Evolutionary conservation across 192 early-diverging fungal genomes (phyloP), one percentile per base, ranked within the genome.

Genomic region (Entomortierella parvispora): DNA sequence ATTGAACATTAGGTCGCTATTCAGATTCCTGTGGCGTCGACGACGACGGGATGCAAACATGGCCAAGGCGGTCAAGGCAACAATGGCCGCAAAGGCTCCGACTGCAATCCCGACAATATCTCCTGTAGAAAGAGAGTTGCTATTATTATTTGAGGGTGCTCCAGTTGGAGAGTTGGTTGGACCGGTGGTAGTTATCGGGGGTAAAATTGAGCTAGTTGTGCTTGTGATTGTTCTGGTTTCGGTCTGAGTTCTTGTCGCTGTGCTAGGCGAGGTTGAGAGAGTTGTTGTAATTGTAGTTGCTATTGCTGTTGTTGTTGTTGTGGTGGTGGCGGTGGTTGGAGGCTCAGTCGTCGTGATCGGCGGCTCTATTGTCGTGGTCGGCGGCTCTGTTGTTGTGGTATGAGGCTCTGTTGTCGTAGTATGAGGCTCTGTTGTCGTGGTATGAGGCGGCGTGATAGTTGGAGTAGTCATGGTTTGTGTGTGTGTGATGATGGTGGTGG

Each of bases 61-160:
- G 9, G 33, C 14, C 4, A 22, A 1, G 8, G 47, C 10, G 2
- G 15, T 48, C 23, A 74, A 12, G 2, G 58, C 62, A 31, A 54
- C 23, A 12, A 66, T 23, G 0, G 32, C 56, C 15, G 61, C 62
- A 4, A 31, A 62, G 12, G 49, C 58, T 5, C 37, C 71, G 3
- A 74, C 49, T 7, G 29, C 57, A 12, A 74, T 74, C 9, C 58
- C 71, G 8, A 66, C 49, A n/a, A 74, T 74, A 9, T 25, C 71
- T 0, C 63, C 58, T 4, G 63, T 45, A 3, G 71, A 54, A 9
- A 74, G 4, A 17, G 48, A 14, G 0, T 8, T 42, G 23, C 15
- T 31, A 11, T 55, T 60, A 18, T n/a, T 23, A 14, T 31, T 18
- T 53, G 68, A 56, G 47, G 68, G 68, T 2, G 43, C 6, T 12